phyloP scores from a whole-genome alignment of 176 grass and related monocot genomes.

The Thinopyrum elongatum region DNA sequence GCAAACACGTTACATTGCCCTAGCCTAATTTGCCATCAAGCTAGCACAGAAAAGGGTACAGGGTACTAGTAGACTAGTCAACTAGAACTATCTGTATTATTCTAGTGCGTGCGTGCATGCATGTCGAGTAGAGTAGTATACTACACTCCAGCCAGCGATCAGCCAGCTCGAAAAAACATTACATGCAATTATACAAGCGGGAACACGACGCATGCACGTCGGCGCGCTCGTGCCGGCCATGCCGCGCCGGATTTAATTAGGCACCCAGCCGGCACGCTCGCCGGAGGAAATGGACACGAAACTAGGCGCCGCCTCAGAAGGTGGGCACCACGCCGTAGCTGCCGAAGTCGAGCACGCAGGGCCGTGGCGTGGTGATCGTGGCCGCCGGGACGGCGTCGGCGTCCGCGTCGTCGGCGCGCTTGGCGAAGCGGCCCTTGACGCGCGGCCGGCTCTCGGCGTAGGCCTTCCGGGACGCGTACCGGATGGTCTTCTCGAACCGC shows the following conservation, averaged over 20 bases:
- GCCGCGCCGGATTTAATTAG: constrained; percentile 1
- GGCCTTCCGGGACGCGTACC: constrained; percentile 83
- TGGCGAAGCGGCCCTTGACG: constrained; percentile 85
- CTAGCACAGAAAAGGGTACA: neutral
- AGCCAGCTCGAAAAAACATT: constrained; percentile 20
- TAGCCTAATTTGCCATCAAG: constrained; percentile 12
- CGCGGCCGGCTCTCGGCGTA: constrained; percentile 81
- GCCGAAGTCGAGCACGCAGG: constrained; percentile 52
- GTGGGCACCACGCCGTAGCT: constrained; percentile 67
- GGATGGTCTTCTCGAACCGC: constrained; percentile 89
- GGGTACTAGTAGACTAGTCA: neutral
- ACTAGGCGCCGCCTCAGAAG: constrained; percentile 30
- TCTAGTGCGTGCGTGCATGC: constrained; percentile 18
- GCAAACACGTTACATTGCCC: constrained; percentile 28
- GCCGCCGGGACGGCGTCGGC: neutral
- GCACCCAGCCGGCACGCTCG: neutral
- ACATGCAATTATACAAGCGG: constrained; percentile 2
- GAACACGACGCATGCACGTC: neutral
- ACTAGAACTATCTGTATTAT: constrained; percentile 16
- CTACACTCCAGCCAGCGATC: neutral
- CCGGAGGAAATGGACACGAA: neutral
- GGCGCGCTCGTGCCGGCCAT: neutral
- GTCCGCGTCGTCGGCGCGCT: constrained; percentile 46
- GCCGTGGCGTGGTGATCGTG: neutral
- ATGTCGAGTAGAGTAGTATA: neutral